phyloP scores from a whole-genome alignment of 2,329 filamentous ascomycete species.

The Xylaria polymorpha region DNA sequence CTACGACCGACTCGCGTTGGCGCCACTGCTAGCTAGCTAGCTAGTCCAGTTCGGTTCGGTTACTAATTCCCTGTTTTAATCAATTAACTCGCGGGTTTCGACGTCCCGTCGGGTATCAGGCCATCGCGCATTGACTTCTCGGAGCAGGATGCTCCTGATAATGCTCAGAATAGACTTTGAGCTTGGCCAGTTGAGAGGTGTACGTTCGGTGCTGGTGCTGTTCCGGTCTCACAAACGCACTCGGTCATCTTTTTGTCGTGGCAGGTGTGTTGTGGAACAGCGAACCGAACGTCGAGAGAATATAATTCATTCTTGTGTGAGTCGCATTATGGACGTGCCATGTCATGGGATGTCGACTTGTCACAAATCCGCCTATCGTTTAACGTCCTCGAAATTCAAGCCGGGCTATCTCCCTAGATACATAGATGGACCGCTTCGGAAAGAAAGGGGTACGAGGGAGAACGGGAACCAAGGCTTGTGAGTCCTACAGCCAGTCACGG shows the following conservation, averaged over 20 bases:
- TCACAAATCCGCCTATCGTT: not conserved
- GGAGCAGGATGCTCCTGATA: not conserved
- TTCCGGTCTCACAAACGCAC: not conserved
- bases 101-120: not conserved
- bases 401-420: not conserved
- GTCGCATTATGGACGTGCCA: not conserved
- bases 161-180: not conserved
- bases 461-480: not conserved
- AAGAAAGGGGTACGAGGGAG: conserved; percentile 1
- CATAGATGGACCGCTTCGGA: not conserved
- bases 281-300: not conserved
- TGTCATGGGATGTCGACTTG: not conserved
- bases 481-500: not conserved
- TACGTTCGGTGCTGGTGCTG: not conserved
- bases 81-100: not conserved
- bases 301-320: not conserved
- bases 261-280: not conserved
- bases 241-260: not conserved
- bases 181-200: not conserved
- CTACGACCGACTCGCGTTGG: no score
- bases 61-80: not conserved
- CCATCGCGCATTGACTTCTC: not conserved
- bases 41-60: no score
- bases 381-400: not conserved
- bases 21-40: no score